Evolutionary conservation across 306 rosid species (phyloP).

Genomic region (Bauhinia variegata): DNA sequence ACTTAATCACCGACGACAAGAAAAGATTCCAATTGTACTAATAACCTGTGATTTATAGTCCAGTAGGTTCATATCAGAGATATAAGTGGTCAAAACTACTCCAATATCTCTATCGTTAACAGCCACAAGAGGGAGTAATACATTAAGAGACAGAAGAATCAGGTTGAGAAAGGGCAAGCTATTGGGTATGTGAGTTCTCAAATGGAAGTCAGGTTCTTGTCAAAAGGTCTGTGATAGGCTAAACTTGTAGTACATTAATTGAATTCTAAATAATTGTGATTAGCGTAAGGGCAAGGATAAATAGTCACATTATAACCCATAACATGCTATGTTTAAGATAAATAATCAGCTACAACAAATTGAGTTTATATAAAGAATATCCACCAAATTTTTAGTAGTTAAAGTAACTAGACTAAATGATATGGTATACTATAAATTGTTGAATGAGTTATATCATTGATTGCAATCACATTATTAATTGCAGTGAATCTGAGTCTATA

Average conservation of each 20-base stretch:
- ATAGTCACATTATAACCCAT: too few species aligned
- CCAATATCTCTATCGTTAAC: conserved; percentile 28
- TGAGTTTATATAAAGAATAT: too few species aligned
- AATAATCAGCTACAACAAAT: too few species aligned
- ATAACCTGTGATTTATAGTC: conserved; percentile 5
- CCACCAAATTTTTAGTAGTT: too few species aligned
- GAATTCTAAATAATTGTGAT: conserved; percentile 30
- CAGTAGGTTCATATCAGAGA: neutral
- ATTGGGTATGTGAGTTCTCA: conserved; percentile 20
- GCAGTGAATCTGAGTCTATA: too few species aligned
- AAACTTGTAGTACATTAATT: conserved; percentile 17
- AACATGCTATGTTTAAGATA: too few species aligned
- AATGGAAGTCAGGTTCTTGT: conserved; percentile 37
- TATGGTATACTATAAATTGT: too few species aligned
- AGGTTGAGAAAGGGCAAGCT: conserved; percentile 36
- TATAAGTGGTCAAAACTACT: conserved; percentile 33
- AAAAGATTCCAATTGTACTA: conserved; percentile 14
- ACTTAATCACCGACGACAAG: conserved; percentile 14
- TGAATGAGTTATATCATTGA: too few species aligned
- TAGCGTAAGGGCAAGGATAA: too few species aligned
- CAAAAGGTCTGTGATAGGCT: conserved; percentile 22
- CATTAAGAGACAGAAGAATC: conserved; percentile 34
- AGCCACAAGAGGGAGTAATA: conserved; percentile 16
- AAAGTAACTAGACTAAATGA: too few species aligned
- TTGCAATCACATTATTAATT: too few species aligned